Base-by-base conservation (phyloP, 2,329 filamentous ascomycete genomes). In the Chaetothyriales sp. region DNA sequence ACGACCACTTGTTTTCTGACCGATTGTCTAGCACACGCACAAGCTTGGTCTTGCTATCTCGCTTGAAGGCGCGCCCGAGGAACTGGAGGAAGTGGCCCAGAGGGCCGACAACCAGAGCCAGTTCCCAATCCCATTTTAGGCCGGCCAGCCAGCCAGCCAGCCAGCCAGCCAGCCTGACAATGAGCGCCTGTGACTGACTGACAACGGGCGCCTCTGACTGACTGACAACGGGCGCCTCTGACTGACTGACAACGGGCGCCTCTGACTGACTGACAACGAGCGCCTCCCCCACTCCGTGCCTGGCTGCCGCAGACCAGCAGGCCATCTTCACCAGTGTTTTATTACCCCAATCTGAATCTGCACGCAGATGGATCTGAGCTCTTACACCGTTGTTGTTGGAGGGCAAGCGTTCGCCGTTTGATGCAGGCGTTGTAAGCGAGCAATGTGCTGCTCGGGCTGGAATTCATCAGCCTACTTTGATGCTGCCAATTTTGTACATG, bases 31-130 rank as follows among this genome's bases (percentile, higher is more conserved):
- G 92, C 88, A 92, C 82, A 80, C 85, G 73, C 87, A 90, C 62
- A 97, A 97, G 77, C 80, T 97, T 62, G 92, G 92, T 61, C 78
- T 98, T 58, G 89, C 88, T 56, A 87, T 98, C 62, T 94, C 89
- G 47, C 87, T 95, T 61, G 89, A 95, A 75, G 81, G 86, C 49
- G 82, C 82, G 48, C 79, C 82, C 51, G 89, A 94, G 68, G 88
- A 94, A 67, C 74, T 94, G 61, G 86, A 92, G 76, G 84, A 89
- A 58, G 65, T 67, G 46, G 69, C 70, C 46, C 60, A 69, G 50
- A 63, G 68, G 54, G 67, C 67, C 58, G 68, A 70, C 60, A 51
- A 55, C 18, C 52, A 53, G 33, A 55, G 49, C 50, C 50, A 52
- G 19, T 47, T 54, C 62, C 67, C 69, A 54, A 73, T 75, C 55